A percentile compares a stretch with the other conserved stretches of the same genome.
Evolutionary conservation across 2,329 filamentous ascomycete genomes (phyloP).

Genomic region (Sclerotinia borealis): DNA sequence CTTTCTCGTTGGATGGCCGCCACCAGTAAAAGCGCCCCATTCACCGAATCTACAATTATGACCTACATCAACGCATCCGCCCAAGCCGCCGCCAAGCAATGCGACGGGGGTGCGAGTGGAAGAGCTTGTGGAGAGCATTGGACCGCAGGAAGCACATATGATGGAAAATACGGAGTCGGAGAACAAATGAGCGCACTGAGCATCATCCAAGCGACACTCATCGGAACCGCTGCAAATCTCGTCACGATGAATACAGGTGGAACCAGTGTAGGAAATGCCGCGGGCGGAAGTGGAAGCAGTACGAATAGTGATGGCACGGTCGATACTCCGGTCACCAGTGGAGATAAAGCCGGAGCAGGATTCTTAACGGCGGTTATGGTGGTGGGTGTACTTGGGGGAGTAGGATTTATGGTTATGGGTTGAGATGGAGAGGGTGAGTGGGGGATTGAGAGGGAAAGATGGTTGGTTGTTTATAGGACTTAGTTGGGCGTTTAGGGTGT

Average conservation of each 20-base stretch:
- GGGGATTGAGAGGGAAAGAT: neutral
- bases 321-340: conserved; percentile 35
- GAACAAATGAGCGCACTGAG: conserved; percentile 67
- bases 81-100: conserved; percentile 42
- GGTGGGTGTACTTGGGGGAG: conserved; percentile 45
- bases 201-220: conserved; percentile 55
- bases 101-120: conserved; percentile 45
- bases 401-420: conserved; percentile 44
- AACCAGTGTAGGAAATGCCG: conserved; percentile 40
- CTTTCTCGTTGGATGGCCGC: conserved; percentile 55
- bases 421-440: neutral
- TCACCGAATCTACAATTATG: conserved; percentile 48
- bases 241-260: conserved; percentile 49
- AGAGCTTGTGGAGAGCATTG: conserved; percentile 56
- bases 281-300: conserved; percentile 18
- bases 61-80: conserved; percentile 50
- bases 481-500: neutral
- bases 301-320: neutral
- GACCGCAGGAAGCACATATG: conserved; percentile 48
- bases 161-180: conserved; percentile 56
- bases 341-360: conserved; percentile 62
- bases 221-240: conserved; percentile 38
- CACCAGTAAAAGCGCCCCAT: conserved; percentile 57
- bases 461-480: neutral
- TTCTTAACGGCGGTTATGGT: conserved; percentile 54